Evolutionary conservation across 2,329 filamentous ascomycete species (phyloP).

Genomic region (Diaporthe citri): DNA sequence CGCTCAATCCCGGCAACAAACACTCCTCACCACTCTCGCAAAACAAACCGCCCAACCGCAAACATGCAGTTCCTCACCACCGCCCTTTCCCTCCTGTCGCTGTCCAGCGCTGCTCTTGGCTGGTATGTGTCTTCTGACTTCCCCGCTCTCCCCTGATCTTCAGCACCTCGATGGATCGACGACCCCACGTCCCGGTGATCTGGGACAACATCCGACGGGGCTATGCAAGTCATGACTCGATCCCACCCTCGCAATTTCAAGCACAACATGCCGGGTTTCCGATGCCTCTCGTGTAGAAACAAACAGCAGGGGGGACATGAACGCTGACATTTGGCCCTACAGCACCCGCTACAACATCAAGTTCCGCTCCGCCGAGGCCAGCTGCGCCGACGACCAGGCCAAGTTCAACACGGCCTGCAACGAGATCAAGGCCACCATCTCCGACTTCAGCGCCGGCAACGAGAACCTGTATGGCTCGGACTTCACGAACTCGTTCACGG

Average conservation of each 20-base stretch:
- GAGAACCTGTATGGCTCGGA: neutral
- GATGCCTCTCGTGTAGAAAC: neutral
- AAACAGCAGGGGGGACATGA: neutral
- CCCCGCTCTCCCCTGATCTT: neutral
- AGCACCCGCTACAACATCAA: neutral
- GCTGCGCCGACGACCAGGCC: slow-evolving; percentile 6
- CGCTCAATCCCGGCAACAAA: neutral
- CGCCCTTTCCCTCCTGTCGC: neutral
- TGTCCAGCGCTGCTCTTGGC: slow-evolving; percentile 2
- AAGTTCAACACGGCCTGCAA: neutral
- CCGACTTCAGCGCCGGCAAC: slow-evolving; percentile 11
- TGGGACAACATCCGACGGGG: neutral
- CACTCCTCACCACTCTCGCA: neutral
- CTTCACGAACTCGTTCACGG: neutral
- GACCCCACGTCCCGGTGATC: neutral
- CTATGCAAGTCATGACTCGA: slow-evolving; percentile 23
- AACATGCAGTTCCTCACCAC: slow-evolving; percentile 20
- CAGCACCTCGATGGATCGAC: neutral
- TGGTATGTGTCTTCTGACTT: neutral
- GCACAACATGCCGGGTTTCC: neutral
- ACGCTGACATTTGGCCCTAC: neutral
- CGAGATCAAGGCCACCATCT: neutral
- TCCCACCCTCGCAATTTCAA: neutral
- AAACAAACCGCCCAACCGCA: neutral
- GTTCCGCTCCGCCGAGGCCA: neutral